These are phyloP conservation scores for grape (Vitis vinifera) DNA, from an alignment of 164 flowering plant species.

Conservation along the genomic window DNA sequence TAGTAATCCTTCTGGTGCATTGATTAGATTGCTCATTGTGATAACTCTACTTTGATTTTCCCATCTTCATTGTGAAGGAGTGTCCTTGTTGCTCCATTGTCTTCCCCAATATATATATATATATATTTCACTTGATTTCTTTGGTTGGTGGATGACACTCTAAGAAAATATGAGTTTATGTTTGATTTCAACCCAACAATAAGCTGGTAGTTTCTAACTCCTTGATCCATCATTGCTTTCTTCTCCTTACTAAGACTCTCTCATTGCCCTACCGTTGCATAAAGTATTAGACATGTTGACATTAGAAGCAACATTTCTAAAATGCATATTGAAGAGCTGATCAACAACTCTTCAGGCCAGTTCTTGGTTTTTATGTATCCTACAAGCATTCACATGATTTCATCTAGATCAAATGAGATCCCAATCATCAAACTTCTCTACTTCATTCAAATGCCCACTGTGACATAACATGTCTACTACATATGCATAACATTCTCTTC, in stretches of 20 bases:
- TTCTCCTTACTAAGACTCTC: conserved; percentile 53
- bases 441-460: conserved; percentile 52
- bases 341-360: conserved; percentile 53
- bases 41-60: conserved; percentile 52
- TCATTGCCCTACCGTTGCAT: conserved; percentile 73
- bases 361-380: conserved; percentile 65
- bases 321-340: conserved; percentile 56
- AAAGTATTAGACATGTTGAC: conserved; percentile 72
- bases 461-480: conserved; percentile 66
- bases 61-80: conserved; percentile 64
- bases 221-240: conserved; percentile 67
- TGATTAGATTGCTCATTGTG: conserved; percentile 71
- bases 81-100: conserved; percentile 67
- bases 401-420: conserved; percentile 77
- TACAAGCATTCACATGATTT: conserved; percentile 69
- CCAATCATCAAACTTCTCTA: conserved; percentile 55
- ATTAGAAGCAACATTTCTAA: conserved; percentile 72
- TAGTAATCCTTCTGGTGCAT: conserved; percentile 64
- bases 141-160: conserved; percentile 42
- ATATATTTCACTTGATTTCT: conserved; percentile 47
- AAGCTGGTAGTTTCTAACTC: conserved; percentile 63
- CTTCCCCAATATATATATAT: conserved; percentile 29
- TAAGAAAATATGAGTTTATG: conserved; percentile 55
- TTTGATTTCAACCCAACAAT: conserved; percentile 76
- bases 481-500: conserved; percentile 63